Base-by-base conservation (phyloP, 78 protist genomes). In the Cyanophora paradoxa region DNA sequence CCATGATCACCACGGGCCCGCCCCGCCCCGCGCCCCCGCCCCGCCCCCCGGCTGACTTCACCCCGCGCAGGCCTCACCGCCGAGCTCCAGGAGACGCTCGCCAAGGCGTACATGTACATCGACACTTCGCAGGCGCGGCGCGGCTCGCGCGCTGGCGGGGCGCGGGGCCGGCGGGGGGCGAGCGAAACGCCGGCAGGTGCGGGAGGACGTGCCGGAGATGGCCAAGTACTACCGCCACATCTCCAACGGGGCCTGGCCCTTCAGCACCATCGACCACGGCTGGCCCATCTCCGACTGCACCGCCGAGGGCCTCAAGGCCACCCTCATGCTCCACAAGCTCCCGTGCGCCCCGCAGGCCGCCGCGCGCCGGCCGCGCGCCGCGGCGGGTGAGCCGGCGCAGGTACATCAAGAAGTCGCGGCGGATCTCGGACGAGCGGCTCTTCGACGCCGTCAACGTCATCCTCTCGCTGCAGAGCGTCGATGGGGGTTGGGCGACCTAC, bases 261-360 rank as follows among this genome's bases (percentile, higher is more conserved):
- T 93, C 89, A 79, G 88, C 40, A 93, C 97, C 3, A 78, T 87
- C 17, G 92, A 84, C 17, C 90, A 86, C 63, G 89, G 90, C 28
- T 90, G 93, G 93, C 85, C 85, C 26, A 89, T 93, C 42, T 85
- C 93, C 22, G 96, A 92, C 65, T 90, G 94, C 67, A 92, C 96
- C 1, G 89, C 92, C 4, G 94, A 90, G 41, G 96, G 94, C 37
- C 54, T 90, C 26, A 82, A 81, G 46, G 84, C 83, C 0, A 81
- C 79, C 2, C 69, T 92, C 10, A 7, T 14, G 6, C 62, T 56
- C 33, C 62, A 56, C 62, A 26, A 8, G 11, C 62, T 56, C 14
- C 37, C 62, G 28, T 44, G 24, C 13, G 13, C 13, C 7, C 50
- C 7, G 50, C 50, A n/a, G n/a, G n/a, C n/a, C n/a, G n/a, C n/a